Evolutionary conservation across 1,139 yeast species (phyloP).

Genomic region (Protomyces inundatus): DNA sequence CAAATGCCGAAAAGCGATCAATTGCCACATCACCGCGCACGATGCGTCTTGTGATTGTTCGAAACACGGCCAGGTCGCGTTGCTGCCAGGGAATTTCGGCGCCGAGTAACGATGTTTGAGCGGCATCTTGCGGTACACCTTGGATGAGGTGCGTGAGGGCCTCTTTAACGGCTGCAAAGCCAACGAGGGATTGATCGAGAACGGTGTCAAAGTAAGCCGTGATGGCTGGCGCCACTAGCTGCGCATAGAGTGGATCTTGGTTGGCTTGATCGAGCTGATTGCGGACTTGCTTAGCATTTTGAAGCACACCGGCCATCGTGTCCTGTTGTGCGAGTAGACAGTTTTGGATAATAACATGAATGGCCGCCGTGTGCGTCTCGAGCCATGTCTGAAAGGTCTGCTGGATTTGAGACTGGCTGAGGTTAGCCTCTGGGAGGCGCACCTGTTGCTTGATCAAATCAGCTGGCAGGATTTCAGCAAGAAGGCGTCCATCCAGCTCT

Average conservation of each 20-base stretch:
- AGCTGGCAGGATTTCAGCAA: neutral
- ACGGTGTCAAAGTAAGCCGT: neutral
- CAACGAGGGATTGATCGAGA: neutral
- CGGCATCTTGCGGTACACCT: neutral
- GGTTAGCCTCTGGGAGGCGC: neutral
- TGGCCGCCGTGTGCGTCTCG: neutral
- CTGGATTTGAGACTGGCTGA: neutral
- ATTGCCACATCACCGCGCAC: slow-evolving; percentile 6
- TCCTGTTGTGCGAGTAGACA: neutral
- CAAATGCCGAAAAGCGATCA: neutral
- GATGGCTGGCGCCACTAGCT: slow-evolving; percentile 1
- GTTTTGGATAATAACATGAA: neutral
- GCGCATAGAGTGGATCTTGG: neutral
- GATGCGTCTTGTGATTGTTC: neutral
- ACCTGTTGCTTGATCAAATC: slow-evolving; percentile 7
- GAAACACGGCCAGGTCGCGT: neutral
- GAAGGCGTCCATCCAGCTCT: neutral
- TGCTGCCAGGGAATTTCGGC: slow-evolving; percentile 5
- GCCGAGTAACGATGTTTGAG: neutral
- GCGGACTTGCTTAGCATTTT: neutral
- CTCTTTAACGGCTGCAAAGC: neutral
- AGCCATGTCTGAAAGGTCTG: slow-evolving; percentile 1
- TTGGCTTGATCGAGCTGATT: slow-evolving; percentile 5
- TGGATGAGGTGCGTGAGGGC: neutral
- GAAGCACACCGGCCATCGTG: neutral